A percentile compares a stretch with the other conserved stretches of the same genome.
phyloP scores from a whole-genome alignment of 495 filamentous ascomycete species.

The Staphylotrichum tortipilum region DNA sequence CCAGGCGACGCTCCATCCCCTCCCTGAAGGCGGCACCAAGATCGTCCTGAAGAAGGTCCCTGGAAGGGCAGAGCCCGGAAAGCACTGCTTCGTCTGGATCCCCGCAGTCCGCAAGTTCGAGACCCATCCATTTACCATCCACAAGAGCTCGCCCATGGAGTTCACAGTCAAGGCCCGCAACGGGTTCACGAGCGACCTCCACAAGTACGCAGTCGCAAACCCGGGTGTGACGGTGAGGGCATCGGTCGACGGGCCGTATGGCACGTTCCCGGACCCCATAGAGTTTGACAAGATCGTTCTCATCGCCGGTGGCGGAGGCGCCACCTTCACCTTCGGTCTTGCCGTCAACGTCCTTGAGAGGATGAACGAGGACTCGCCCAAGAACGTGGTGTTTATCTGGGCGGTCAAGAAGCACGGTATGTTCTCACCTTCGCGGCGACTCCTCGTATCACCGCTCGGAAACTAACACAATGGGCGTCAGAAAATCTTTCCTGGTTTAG shows the following conservation, averaged over 20 bases:
- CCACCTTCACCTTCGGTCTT: conserved; percentile 49
- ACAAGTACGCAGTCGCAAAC: conserved; percentile 40
- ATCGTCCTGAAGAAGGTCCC: conserved; percentile 44
- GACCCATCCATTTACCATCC: conserved; percentile 57
- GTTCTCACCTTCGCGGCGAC: not conserved
- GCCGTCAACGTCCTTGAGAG: conserved; percentile 41
- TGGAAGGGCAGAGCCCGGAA: conserved; percentile 40
- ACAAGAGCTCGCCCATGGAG: conserved; percentile 42
- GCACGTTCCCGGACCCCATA: conserved; percentile 47
- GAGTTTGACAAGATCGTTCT: conserved; percentile 49
- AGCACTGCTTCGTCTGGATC: conserved; percentile 55
- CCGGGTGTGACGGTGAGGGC: conserved; percentile 40
- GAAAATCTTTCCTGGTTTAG: conserved; percentile 44
- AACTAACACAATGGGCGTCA: not conserved
- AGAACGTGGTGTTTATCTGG: conserved; percentile 50
- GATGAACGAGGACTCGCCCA: conserved; percentile 32
- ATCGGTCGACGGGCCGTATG: conserved; percentile 52
- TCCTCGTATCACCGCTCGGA: too few relatives aligned
- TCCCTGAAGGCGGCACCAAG: conserved; percentile 48
- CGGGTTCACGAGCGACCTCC: conserved; percentile 49
- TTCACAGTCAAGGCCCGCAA: conserved; percentile 48
- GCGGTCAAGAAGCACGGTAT: conserved; percentile 41
- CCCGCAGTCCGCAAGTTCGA: conserved; percentile 48
- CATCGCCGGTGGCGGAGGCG: conserved; percentile 51
- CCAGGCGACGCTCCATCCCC: conserved; percentile 43